Percentiles rank a stretch among this genome's conserved stretches.
Evolutionary conservation across 2,329 filamentous ascomycete genomes (phyloP).

Genomic region (Fusarium siculi): DNA sequence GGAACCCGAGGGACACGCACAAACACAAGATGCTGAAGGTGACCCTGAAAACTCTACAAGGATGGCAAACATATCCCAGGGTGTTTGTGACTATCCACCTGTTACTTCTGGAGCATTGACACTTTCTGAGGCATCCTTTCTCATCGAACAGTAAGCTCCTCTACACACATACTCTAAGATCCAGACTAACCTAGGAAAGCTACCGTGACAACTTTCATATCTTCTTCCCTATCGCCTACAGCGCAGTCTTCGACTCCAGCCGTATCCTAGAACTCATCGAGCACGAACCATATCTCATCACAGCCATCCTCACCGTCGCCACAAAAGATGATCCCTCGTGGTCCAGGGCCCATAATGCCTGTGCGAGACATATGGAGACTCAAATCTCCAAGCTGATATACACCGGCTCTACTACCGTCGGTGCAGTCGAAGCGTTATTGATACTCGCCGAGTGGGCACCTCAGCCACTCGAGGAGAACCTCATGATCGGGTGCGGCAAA

Average conservation of each 20-base stretch:
- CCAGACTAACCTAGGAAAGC: conserved; percentile 46
- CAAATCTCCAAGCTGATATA: conserved; percentile 74
- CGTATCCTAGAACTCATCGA: conserved; percentile 66
- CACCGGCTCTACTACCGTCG: conserved; percentile 73
- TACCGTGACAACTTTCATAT: conserved; percentile 75
- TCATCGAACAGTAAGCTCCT: conserved; percentile 44
- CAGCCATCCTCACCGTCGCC: conserved; percentile 75
- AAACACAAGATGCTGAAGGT: not conserved
- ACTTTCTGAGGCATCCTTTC: conserved; percentile 39
- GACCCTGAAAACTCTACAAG: not conserved
- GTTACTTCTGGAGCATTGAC: conserved; percentile 47
- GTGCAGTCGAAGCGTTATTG: conserved; percentile 76
- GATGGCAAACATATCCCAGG: not conserved
- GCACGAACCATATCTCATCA: conserved; percentile 74
- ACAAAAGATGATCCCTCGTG: conserved; percentile 76
- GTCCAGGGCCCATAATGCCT: conserved; percentile 71
- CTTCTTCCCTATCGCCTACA: conserved; percentile 75
- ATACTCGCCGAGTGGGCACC: conserved; percentile 80
- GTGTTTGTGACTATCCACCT: conserved; percentile 45
- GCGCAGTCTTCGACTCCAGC: conserved; percentile 64
- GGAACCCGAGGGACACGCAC: conserved; percentile 41
- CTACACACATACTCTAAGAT: fast-evolving
- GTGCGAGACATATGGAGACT: conserved; percentile 75
- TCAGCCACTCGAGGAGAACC: conserved; percentile 69
- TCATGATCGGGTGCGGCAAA: conserved; percentile 75